Evolutionary conservation across 148 eudicot species (phyloP).

Genomic region (Persicaria tinctoria): DNA sequence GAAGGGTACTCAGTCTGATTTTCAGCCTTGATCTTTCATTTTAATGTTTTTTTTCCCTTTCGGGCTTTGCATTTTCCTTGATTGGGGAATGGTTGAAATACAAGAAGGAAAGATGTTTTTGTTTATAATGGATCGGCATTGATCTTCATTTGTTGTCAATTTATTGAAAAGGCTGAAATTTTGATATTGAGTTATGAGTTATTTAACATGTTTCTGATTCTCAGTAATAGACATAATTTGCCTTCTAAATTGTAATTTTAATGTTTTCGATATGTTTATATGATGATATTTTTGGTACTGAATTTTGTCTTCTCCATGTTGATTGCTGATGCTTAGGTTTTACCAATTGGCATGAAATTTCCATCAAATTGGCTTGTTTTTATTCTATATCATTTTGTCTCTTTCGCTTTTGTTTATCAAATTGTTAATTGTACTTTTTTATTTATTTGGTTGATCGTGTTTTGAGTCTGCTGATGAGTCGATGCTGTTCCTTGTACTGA

Average conservation of each 20-base stretch:
- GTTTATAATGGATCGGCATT: neutral
- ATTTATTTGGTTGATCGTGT: neutral
- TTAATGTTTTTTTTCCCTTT: neutral
- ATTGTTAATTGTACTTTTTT: too few species aligned
- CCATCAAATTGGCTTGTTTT: neutral
- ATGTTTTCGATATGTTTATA: neutral
- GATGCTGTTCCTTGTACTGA: neutral
- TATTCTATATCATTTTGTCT: neutral
- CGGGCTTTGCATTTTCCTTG: neutral
- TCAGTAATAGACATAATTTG: neutral
- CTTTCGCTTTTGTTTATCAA: neutral
- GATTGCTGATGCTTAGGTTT: neutral
- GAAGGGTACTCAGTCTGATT: constrained; percentile 47
- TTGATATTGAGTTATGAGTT: neutral
- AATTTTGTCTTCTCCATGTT: neutral
- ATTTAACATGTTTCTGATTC: neutral
- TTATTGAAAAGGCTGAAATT: neutral
- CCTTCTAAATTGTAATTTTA: neutral
- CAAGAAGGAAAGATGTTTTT: neutral
- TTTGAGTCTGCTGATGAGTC: neutral
- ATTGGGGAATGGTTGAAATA: neutral
- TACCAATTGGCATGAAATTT: neutral
- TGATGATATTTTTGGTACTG: neutral
- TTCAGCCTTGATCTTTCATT: neutral
- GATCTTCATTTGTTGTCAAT: neutral